Evolutionary conservation across 176 grass and related monocot genomes (phyloP).

Genomic region (Neostapfia colusana): DNA sequence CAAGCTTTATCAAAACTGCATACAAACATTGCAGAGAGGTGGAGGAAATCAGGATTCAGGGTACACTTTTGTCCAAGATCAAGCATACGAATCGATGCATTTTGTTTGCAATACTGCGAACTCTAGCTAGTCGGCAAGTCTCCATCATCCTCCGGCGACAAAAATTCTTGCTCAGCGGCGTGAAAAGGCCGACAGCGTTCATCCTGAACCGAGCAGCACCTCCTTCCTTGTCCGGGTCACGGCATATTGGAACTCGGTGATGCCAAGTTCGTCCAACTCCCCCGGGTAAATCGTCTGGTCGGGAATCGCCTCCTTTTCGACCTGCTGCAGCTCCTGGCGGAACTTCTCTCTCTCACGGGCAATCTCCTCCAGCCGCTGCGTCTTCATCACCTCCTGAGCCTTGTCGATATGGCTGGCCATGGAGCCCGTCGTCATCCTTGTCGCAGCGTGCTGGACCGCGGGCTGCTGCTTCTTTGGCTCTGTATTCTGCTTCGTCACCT

Average conservation of each 20-base stretch:
- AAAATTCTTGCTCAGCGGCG: too few relatives aligned
- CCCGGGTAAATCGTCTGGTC: constrained; percentile 7
- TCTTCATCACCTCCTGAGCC: background rate
- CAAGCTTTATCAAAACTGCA: background rate
- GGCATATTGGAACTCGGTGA: constrained; percentile 3
- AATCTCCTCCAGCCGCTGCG: background rate
- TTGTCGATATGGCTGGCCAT: background rate
- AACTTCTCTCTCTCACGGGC: constrained; percentile 21
- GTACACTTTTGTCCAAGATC: background rate
- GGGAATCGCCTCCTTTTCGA: constrained; percentile 11
- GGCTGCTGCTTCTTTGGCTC: background rate
- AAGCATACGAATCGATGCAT: background rate
- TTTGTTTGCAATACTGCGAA: background rate
- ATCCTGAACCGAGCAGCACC: background rate
- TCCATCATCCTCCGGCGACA: background rate
- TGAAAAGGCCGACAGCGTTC: too few relatives aligned
- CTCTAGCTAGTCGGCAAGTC: background rate
- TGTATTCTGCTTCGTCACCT: background rate
- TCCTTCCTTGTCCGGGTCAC: constrained; percentile 11
- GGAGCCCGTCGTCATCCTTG: background rate
- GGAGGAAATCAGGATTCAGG: background rate
- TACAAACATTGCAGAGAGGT: background rate
- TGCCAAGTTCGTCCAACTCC: constrained; percentile 35
- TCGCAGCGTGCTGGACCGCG: background rate
- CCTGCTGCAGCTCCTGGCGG: background rate